Evolutionary conservation across 768 basidiomycete genomes (phyloP).

Genomic region (Inosperma sp.): DNA sequence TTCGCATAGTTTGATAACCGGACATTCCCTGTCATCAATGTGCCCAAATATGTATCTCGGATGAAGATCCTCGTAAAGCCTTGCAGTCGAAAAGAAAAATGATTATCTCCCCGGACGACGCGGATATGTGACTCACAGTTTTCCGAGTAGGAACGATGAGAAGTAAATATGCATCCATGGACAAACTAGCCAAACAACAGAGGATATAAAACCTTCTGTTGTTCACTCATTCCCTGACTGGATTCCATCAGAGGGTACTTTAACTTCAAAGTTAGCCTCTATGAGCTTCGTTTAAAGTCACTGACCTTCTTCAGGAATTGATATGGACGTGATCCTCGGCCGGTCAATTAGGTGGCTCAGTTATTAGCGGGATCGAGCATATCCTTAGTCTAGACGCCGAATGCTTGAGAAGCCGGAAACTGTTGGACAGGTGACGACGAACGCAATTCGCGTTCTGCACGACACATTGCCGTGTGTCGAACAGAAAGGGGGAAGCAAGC

Average conservation of each 20-base stretch:
- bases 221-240: background rate
- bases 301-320: too few species aligned
- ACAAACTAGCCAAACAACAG: too few species aligned
- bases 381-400: conserved; percentile 6
- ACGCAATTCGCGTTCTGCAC: background rate
- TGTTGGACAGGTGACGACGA: background rate
- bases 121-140: background rate
- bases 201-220: too few species aligned
- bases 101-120: background rate
- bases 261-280: too few species aligned
- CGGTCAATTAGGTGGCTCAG: conserved; percentile 6
- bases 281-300: too few species aligned
- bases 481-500: too few species aligned
- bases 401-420: background rate
- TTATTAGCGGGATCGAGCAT: too few species aligned
- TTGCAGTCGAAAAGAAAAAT: background rate
- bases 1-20: background rate
- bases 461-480: too few species aligned
- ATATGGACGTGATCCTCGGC: conserved; percentile 6
- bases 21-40: background rate
- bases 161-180: too few species aligned
- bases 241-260: background rate
- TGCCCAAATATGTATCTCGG: background rate
- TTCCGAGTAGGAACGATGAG: background rate
- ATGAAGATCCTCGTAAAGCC: conserved; percentile 4